Conservation (phyloP, 2,329 filamentous ascomycete species). For the Diaporthe batatas region DNA sequence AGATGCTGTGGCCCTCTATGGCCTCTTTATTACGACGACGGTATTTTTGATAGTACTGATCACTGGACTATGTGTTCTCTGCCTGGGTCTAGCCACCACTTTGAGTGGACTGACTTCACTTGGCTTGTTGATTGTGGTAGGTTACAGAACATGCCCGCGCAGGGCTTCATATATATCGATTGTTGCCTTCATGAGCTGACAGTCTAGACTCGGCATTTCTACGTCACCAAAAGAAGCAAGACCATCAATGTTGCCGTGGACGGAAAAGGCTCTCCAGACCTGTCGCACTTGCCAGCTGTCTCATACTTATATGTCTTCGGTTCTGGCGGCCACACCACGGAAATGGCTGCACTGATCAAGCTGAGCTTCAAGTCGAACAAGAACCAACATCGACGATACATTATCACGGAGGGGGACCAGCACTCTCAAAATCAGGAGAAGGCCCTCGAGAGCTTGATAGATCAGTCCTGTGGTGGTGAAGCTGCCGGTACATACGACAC, state of each 20-base stretch:
- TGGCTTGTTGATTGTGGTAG: slow-evolving; percentile 16
- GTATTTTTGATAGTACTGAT: slow-evolving; percentile 11
- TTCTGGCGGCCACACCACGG: slow-evolving; percentile 92
- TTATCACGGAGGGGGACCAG: slow-evolving; percentile 81
- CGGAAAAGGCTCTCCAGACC: slow-evolving; percentile 38
- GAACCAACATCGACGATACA: slow-evolving; percentile 80
- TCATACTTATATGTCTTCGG: slow-evolving; percentile 87
- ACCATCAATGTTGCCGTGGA: slow-evolving; percentile 36
- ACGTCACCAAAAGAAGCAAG: not conserved
- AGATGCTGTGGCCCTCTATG: slow-evolving; percentile 17
- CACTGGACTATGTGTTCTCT: slow-evolving; percentile 6
- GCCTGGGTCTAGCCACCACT: slow-evolving; percentile 11
- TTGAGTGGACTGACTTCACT: slow-evolving; percentile 12
- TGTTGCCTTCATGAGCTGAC: not conserved
- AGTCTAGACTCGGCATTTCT: slow-evolving; percentile 28
- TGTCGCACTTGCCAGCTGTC: slow-evolving; percentile 47
- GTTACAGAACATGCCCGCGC: not conserved
- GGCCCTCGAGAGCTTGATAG: slow-evolving; percentile 71
- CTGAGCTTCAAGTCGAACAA: slow-evolving; percentile 65
- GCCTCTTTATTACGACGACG: slow-evolving; percentile 14
- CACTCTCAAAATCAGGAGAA: slow-evolving; percentile 75
- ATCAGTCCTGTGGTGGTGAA: slow-evolving; percentile 51
- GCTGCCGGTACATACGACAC: slow-evolving; percentile 70
- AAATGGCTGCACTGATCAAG: slow-evolving; percentile 89
- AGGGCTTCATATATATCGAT: not conserved